Evolutionary conservation across 192 early-diverging fungal genomes (phyloP).

Genomic region (Neocallimastix lanati): DNA sequence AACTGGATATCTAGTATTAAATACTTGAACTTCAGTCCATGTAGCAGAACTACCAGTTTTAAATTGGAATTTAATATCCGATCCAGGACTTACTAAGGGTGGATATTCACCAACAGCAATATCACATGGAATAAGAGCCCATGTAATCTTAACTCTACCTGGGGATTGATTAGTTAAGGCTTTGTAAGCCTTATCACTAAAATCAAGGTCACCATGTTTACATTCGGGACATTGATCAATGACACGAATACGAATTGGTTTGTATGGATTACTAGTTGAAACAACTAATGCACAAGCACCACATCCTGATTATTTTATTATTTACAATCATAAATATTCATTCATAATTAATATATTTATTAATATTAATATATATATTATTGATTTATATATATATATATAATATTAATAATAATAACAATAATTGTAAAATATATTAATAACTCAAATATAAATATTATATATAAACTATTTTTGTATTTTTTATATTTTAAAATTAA

Average conservation of each 20-base stretch:
- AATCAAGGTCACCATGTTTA: not conserved
- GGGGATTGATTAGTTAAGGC: not conserved
- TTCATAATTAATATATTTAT: no score
- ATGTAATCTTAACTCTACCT: not conserved
- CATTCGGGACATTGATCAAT: not conserved
- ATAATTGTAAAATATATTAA: no score
- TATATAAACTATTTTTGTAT: no score
- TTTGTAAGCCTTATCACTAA: not conserved
- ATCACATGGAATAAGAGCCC: not conserved
- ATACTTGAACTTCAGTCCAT: not conserved
- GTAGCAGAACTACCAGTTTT: not conserved
- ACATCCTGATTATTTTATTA: not conserved
- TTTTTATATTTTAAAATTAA: no score
- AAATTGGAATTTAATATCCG: not conserved
- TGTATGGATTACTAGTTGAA: not conserved
- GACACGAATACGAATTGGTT: not conserved
- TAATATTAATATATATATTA: no score
- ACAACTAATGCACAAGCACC: not conserved
- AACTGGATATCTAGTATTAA: not conserved
- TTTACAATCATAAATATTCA: no score
- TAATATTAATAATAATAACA: no score
- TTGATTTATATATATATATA: no score
- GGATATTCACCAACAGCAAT: not conserved
- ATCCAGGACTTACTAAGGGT: not conserved
- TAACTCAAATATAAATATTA: no score